Evolutionary conservation across 306 rosid species (phyloP).

Genomic region (Quercus gilva): DNA sequence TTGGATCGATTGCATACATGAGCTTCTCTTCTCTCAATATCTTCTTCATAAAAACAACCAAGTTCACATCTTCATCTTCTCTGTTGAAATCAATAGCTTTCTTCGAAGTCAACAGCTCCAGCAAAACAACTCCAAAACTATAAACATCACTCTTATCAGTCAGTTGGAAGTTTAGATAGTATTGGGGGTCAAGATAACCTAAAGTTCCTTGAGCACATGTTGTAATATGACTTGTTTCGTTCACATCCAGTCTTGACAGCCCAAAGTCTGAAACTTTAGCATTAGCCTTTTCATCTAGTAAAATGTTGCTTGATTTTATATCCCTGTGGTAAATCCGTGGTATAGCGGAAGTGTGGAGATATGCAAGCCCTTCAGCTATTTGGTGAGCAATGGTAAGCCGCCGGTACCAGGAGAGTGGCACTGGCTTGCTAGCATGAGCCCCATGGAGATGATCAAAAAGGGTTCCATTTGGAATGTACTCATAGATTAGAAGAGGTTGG

Average conservation of each 20-base stretch:
- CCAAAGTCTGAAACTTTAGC: slow-evolving; percentile 60
- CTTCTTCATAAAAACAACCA: slow-evolving; percentile 48
- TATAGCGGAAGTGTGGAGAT: slow-evolving; percentile 46
- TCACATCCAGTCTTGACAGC: slow-evolving; percentile 48
- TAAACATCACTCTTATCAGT: slow-evolving; percentile 65
- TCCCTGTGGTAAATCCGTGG: slow-evolving; percentile 59
- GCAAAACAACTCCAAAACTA: slow-evolving; percentile 52
- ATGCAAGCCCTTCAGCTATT: slow-evolving; percentile 47
- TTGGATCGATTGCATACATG: slow-evolving; percentile 46
- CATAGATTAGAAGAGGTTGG: slow-evolving; percentile 42
- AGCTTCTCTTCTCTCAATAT: slow-evolving; percentile 33
- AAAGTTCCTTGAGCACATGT: slow-evolving; percentile 54
- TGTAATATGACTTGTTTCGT: slow-evolving; percentile 40
- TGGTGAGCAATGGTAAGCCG: slow-evolving; percentile 49
- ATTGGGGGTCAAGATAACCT: slow-evolving; percentile 57
- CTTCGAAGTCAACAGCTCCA: slow-evolving; percentile 48
- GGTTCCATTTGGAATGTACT: slow-evolving; percentile 47
- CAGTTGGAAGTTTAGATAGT: slow-evolving; percentile 40
- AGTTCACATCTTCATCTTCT: slow-evolving; percentile 55
- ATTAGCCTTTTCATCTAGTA: not conserved
- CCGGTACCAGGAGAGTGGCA: slow-evolving; percentile 35
- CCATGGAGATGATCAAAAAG: slow-evolving; percentile 51
- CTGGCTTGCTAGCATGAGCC: not conserved
- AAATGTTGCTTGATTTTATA: slow-evolving; percentile 57
- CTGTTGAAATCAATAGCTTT: slow-evolving; percentile 58